These are phyloP conservation scores for Phialocephala sp. DNA, from an alignment of 2,329 filamentous ascomycete species.

Conservation along the genomic window DNA sequence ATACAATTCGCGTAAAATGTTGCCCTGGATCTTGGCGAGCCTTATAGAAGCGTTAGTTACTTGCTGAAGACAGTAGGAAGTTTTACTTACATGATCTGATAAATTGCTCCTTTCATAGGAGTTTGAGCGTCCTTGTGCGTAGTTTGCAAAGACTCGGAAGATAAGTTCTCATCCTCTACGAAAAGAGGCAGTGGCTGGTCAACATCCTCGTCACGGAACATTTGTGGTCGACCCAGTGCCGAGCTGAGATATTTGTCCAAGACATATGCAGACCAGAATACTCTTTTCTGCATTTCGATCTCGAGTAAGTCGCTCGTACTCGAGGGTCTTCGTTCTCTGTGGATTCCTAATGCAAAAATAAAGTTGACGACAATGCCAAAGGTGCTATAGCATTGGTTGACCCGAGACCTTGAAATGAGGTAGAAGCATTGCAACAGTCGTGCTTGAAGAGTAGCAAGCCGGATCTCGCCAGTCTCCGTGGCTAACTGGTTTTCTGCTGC, in stretches of 20 bases:
- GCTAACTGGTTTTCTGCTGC: conserved; percentile 49
- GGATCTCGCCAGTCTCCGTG: conserved; percentile 57
- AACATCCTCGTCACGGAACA: conserved; percentile 67
- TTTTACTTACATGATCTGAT: conserved; percentile 21
- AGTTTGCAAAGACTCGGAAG: conserved; percentile 30
- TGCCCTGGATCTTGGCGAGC: conserved; percentile 20
- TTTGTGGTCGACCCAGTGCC: conserved; percentile 63
- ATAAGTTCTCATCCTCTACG: conserved; percentile 63
- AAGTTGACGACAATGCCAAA: conserved; percentile 63
- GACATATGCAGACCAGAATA: conserved; percentile 67
- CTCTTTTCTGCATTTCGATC: conserved; percentile 59
- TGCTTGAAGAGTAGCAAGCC: conserved; percentile 61
- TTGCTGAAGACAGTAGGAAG: not conserved
- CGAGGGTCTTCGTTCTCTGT: conserved; percentile 41
- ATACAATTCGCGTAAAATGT: conserved; percentile 16
- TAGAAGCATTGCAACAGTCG: conserved; percentile 63
- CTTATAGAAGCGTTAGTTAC: conserved; percentile 8
- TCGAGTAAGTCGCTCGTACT: conserved; percentile 44
- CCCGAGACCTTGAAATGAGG: conserved; percentile 61
- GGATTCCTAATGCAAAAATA: conserved; percentile 52
- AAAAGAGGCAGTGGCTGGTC: conserved; percentile 63
- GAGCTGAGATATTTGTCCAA: conserved; percentile 68
- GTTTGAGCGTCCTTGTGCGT: conserved; percentile 41
- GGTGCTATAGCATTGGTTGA: conserved; percentile 65
- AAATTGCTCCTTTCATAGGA: conserved; percentile 19